Evolutionary conservation across 768 basidiomycete species (phyloP), one percentile per base, ranked within the genome.

Genomic region (Boletus subparvulus): DNA sequence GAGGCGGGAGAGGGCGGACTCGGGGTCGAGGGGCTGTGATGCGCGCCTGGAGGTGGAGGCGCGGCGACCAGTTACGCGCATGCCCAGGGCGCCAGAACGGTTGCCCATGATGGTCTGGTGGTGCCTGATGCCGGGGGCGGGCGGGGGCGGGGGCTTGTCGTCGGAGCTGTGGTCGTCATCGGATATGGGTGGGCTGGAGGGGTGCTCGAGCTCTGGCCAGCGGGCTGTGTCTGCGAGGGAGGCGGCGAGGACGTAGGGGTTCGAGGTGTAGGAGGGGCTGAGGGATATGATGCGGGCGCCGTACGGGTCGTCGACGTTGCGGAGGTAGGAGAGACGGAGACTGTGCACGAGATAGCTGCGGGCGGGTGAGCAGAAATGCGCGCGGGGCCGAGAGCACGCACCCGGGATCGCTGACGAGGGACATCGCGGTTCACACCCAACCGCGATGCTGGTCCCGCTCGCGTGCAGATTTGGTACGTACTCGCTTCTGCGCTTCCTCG

Each of bases 91-190:
- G 5, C 90, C 91, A 0, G 83, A 79, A 26, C 84, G 79, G 12
- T 75, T 76, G 4, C 86, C 92, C 80, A 94, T 86, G 66, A 97
- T 96, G 4, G 95, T 97, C 65, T 88, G 85, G 7, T 92, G 90
- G 71, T 95, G 88, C 66, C 88, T 90, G 61, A 97, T 78, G 14
- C 81, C 66, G 12, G 78, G 83, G 67, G 65, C 65, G 55, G 47
- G 56, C 61, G 35, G 58, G 48, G 11, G 61, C 24, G 16, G 26
- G 26, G 37, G 36, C 21, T 17, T 72, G 33, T 58, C 55, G 32
- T 77, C 77, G 12, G 73, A 81, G 10, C 30, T 32, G 30, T 72
- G 73, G 55, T 91, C 90, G 56, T 88, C 85, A 52, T 90, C 87
- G 53, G 86, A 85, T 40, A 88, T 77, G 39, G 86, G 82, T 0